Base-by-base conservation (phyloP, 2,329 filamentous ascomycete species). In the Trichoderma hamatum region DNA sequence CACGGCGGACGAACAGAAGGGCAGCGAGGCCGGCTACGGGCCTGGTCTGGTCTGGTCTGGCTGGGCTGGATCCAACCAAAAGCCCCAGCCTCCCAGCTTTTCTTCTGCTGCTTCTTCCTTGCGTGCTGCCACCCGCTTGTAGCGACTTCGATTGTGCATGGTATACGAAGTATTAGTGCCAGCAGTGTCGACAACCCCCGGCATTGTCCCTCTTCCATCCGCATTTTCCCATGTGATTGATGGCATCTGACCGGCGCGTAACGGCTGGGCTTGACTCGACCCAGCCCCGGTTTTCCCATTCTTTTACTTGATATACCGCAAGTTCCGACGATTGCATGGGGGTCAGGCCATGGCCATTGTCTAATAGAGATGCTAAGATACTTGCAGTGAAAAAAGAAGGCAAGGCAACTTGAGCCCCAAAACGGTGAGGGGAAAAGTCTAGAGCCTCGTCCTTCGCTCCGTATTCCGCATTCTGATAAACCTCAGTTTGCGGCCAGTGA, bases 201-300 rank as follows among this genome's bases (percentile, higher is more conserved):
- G 16, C 19, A 5, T 52, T 34, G 28, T 46, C 46, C 36, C n/a
- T 63, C 36, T 2, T 64, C 39, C 60, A 39, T 54, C 60, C 60
- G 56, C 56, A 16, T 39, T 43, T 54, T 39, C 61, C 32, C 49
- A 64, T 64, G 61, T 64, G 60, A 26, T 64, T 32, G 28, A 36
- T 32, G 59, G 59, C 59, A 39, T 36, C 39, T 49, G 32, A 43
- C 32, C 30, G 54, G 61, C 61, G 61, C 61, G 34, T 64, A 64
- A 26, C 24, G 30, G 28, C 39, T 59, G 34, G 56, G 16, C 16
- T 59, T 59, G 36, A 21, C 32, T 54, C 32, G 49, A 39, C 21
- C n/a, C 32, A n/a, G 61, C 61, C 61, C 61, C 61, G 49, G 46
- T 63, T 64, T 64, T 64, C 5, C n/a, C n/a, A 19, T 43, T 19